Conservation (phyloP, 2,329 filamentous ascomycete genomes). For the Didymellaceae sp. region DNA sequence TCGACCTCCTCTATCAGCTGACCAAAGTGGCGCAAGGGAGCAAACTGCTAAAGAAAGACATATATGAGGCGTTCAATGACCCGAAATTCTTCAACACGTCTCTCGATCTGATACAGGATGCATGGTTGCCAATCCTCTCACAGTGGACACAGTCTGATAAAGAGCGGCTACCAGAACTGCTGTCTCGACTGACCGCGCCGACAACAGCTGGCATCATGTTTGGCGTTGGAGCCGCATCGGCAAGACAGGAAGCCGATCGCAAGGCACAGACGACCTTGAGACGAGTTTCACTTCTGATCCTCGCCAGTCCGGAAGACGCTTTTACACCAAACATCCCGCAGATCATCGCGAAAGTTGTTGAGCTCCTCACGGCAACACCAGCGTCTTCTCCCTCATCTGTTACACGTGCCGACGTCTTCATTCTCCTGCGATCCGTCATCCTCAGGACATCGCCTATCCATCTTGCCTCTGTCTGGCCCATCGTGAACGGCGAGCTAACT, state of each 20-base stretch:
- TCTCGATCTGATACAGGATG: conserved; percentile 68
- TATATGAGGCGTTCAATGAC: conserved; percentile 92
- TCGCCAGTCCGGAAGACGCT: conserved; percentile 77
- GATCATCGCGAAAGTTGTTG: conserved; percentile 83
- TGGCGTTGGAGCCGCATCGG: conserved; percentile 94
- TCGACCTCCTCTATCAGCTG: conserved; percentile 78
- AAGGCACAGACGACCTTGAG: conserved; percentile 90
- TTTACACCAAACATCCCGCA: conserved; percentile 77
- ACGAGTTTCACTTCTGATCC: conserved; percentile 77
- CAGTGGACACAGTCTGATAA: conserved; percentile 89
- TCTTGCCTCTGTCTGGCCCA: conserved; percentile 85
- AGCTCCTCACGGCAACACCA: conserved; percentile 81
- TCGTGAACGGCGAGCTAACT: conserved; percentile 86
- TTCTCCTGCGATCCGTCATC: conserved; percentile 82
- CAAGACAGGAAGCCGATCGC: conserved; percentile 91
- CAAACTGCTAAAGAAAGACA: conserved; percentile 91
- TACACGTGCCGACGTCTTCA: conserved; percentile 87
- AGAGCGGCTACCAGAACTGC: conserved; percentile 81
- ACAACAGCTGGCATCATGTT: conserved; percentile 97
- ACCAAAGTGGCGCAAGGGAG: conserved; percentile 78
- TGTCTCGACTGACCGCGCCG: conserved; percentile 79
- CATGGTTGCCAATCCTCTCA: conserved; percentile 83
- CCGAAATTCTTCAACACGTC: conserved; percentile 79
- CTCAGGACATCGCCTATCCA: conserved; percentile 81
- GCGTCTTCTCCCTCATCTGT: conserved; percentile 91